Evolutionary conservation across 2,329 filamentous ascomycete species (phyloP).

Genomic region (Nemania serpens): DNA sequence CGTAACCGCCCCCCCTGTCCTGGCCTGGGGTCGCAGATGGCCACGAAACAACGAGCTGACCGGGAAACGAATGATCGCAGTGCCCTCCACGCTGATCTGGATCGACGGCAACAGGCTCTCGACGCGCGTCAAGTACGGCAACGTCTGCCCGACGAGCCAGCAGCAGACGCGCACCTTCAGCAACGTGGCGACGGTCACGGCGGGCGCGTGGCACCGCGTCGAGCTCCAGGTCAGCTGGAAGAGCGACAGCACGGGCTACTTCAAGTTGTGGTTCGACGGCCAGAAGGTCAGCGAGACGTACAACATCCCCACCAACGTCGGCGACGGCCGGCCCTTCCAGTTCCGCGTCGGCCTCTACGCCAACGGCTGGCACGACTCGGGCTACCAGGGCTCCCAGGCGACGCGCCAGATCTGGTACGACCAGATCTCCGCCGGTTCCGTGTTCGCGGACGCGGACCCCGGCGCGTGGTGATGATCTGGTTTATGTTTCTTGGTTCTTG

Average conservation of each 20-base stretch:
- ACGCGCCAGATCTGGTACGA: slow-evolving; percentile 56
- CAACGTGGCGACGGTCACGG: slow-evolving; percentile 46
- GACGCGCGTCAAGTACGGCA: slow-evolving; percentile 49
- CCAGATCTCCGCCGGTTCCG: slow-evolving; percentile 51
- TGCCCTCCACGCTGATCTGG: slow-evolving; percentile 56
- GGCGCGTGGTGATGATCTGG: slow-evolving; percentile 26
- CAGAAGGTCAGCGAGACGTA: slow-evolving; percentile 48
- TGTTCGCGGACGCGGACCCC: slow-evolving; percentile 47
- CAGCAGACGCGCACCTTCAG: slow-evolving; percentile 42
- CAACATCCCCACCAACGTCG: slow-evolving; percentile 50
- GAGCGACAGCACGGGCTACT: slow-evolving; percentile 49
- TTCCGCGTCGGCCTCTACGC: slow-evolving; percentile 56
- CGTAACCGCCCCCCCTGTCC: too few relatives aligned
- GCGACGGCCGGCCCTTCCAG: slow-evolving; percentile 49
- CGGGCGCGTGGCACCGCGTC: slow-evolving; percentile 53
- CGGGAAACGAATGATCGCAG: not conserved
- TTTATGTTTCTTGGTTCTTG: too few relatives aligned
- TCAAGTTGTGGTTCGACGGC: slow-evolving; percentile 54
- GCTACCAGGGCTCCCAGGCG: slow-evolving; percentile 27
- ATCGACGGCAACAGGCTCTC: slow-evolving; percentile 49
- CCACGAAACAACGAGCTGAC: not conserved
- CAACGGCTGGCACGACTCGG: slow-evolving; percentile 54
- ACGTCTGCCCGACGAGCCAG: slow-evolving; percentile 39
- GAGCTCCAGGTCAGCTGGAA: slow-evolving; percentile 52
- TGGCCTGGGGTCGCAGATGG: too few relatives aligned